phyloP scores from a whole-genome alignment of 2,329 filamentous ascomycete species.

The Cyclaneusma minus region DNA sequence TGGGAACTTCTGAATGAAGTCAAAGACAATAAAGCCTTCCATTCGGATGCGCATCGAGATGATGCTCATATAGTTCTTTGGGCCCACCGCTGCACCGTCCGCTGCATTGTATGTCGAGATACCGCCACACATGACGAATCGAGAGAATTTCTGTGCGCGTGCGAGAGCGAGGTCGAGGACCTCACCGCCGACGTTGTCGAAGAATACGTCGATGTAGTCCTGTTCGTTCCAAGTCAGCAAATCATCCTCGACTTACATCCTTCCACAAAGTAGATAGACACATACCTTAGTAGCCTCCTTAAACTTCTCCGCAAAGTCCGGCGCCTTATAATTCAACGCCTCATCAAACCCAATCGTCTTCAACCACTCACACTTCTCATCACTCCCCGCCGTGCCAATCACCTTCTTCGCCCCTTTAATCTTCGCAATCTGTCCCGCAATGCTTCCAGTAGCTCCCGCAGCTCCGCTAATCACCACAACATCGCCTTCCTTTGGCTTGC shows the following conservation, averaged over 20 bases:
- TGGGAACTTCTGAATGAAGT: constrained; percentile 42
- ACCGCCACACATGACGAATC: constrained; percentile 56
- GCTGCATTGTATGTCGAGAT: too few relatives aligned
- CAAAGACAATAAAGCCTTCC: constrained; percentile 61
- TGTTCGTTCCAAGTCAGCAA: constrained; percentile 12
- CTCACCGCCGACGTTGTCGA: constrained; percentile 60
- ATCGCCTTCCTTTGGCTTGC: constrained; percentile 50
- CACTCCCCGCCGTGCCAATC: constrained; percentile 50
- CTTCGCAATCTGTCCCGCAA: constrained; percentile 67
- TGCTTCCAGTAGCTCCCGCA: constrained; percentile 62
- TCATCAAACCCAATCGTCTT: constrained; percentile 48
- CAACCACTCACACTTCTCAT: constrained; percentile 54
- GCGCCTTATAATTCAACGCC: constrained; percentile 54
- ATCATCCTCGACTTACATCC: not conserved
- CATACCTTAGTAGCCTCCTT: constrained; percentile 35
- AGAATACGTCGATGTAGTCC: constrained; percentile 52
- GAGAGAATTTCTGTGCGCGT: constrained; percentile 43
- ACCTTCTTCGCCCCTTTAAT: constrained; percentile 43
- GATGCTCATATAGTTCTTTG: constrained; percentile 33
- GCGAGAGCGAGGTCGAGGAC: constrained; percentile 50
- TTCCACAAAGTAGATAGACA: not conserved
- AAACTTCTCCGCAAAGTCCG: constrained; percentile 44
- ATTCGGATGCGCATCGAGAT: constrained; percentile 39
- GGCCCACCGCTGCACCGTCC: constrained; percentile 4
- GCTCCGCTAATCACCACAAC: constrained; percentile 66